These are phyloP conservation scores for Aegilops bicornis DNA, from an alignment of 176 grass and related monocot species.

Conservation along the genomic window DNA sequence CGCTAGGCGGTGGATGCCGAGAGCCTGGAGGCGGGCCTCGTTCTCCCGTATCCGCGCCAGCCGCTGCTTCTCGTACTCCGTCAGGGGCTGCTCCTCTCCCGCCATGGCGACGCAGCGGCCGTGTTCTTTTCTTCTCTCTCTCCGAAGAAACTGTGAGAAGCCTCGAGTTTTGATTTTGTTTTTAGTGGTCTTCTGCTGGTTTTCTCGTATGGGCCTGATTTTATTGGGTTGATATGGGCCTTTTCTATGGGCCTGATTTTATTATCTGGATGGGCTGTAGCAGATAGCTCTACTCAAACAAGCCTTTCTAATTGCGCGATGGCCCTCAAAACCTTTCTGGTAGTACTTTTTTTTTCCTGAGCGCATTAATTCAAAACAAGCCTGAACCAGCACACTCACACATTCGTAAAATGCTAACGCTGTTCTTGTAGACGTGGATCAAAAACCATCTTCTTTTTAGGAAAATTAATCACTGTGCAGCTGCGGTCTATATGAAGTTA, in stretches of 20 bases:
- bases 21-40: slow-evolving; percentile 61
- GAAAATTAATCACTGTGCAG: neutral
- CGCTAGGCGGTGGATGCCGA: slow-evolving; percentile 56
- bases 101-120: slow-evolving; percentile 28
- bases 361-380: too few relatives aligned
- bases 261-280: neutral
- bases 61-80: slow-evolving; percentile 79
- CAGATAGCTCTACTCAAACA: neutral
- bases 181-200: too few relatives aligned
- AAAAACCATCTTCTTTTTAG: too few relatives aligned
- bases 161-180: too few relatives aligned
- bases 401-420: neutral
- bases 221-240: neutral
- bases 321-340: too few relatives aligned
- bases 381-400: neutral
- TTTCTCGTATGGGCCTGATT: too few relatives aligned
- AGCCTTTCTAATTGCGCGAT: neutral
- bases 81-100: slow-evolving; percentile 29
- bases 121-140: neutral
- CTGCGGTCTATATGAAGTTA: neutral
- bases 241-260: neutral
- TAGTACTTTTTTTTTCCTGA: too few relatives aligned
- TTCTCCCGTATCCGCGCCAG: slow-evolving; percentile 72
- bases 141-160: neutral
- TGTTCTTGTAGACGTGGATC: neutral